Base-by-base conservation (phyloP, 306 rosid genomes). In the Boehmeria nivea region DNA sequence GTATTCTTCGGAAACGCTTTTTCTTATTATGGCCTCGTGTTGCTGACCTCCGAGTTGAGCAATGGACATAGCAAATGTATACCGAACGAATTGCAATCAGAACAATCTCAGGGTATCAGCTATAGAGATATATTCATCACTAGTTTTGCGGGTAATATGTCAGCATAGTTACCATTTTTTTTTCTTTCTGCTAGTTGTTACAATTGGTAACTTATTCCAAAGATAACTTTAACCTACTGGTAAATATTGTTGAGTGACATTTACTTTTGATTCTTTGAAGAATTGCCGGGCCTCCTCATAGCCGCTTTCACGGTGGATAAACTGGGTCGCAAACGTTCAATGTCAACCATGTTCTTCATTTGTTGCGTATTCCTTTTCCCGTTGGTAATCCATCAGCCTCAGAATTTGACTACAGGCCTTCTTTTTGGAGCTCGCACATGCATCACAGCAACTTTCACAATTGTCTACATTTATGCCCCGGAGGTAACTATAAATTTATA, bases 341-440 rank as follows among this genome's bases (percentile, higher is more conserved):
- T 91, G 99, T 74, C 99, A 45, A 64, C 65, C 70, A 78, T 85
- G 95, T 83, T 87, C 84, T 91, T 87, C 73, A 36, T 81, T 39
- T 81, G 85, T 57, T 78, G 85, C 72, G 51, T 77, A 53, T 87
- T 83, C 79, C 96, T 91, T 46, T 80, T 91, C 50, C 99, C 96
- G 2, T 63, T 91, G 60, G 60, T 68, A n/a, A 70, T 91, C 70
- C 62, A 73, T 75, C 89, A 73, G 59, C 66, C 79, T 57, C 72
- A 73, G 43, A 80, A 72, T 60, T 58, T 83, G 51, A 87, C 95
- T 23, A 87, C 99, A 11, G 39, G 60, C 72, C 87, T 91, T 68
- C 71, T 91, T 39, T 91, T 91, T 72, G 96, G 95, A 71, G 99
- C 99, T 78, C 99, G 96, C 73, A 52, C 80, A 51, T 91, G 99